Evolutionary conservation across 495 filamentous ascomycete genomes (phyloP).

Genomic region (Rostrohypoxylon terebratum): DNA sequence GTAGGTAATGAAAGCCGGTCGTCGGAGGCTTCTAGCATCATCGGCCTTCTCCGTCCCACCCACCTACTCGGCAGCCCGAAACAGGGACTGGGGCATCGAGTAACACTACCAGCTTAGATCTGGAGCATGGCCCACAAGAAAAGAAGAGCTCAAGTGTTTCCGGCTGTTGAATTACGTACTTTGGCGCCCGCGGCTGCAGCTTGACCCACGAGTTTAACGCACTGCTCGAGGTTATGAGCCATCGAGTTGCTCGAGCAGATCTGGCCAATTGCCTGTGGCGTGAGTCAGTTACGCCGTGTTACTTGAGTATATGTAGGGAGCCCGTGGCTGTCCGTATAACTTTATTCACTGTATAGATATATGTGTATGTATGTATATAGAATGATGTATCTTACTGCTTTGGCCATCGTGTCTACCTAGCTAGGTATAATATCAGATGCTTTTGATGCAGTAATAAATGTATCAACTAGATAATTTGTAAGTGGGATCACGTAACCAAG

Average conservation of each 20-base stretch:
- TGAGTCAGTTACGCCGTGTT: not conserved
- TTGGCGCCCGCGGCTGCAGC: constrained; percentile 81
- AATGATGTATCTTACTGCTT: constrained; percentile 31
- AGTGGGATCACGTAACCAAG: not conserved
- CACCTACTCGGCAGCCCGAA: not conserved
- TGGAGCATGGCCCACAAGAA: not conserved
- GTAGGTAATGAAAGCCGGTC: not conserved
- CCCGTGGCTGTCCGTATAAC: not conserved
- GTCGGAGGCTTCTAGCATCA: not conserved
- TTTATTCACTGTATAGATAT: not conserved
- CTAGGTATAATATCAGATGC: not conserved
- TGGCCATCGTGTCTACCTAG: constrained; percentile 35
- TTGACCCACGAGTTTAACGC: constrained; percentile 75
- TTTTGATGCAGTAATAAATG: not conserved
- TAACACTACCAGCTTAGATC: not conserved
- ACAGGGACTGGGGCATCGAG: not conserved
- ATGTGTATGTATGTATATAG: not conserved
- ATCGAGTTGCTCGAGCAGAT: constrained; percentile 85
- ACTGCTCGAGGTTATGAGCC: constrained; percentile 81
- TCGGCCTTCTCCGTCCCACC: not conserved
- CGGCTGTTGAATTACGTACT: constrained; percentile 56
- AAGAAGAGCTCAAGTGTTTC: not conserved
- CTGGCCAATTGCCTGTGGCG: constrained; percentile 81
- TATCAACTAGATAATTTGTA: not conserved
- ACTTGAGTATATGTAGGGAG: not conserved